Conservation (phyloP, 495 filamentous ascomycete genomes). For the Tuber umbilicatum region DNA sequence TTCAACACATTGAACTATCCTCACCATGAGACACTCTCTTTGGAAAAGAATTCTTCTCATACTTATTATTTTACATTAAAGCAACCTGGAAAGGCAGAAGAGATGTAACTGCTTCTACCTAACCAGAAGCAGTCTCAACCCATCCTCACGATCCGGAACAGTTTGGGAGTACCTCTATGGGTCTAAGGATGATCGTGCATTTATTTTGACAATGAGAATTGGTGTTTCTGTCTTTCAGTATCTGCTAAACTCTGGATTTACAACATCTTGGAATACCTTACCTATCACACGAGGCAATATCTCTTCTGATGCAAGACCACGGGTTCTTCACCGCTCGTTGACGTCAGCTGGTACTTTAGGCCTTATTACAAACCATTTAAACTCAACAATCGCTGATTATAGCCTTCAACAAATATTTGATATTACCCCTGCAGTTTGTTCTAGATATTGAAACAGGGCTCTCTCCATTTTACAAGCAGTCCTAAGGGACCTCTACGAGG, state of each 20-base stretch:
- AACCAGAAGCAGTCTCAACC: too few species aligned
- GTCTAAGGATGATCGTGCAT: not conserved
- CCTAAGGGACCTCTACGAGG: not conserved
- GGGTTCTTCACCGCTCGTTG: not conserved
- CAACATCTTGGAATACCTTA: not conserved
- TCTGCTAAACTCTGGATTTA: not conserved
- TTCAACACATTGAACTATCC: too few species aligned
- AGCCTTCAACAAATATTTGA: not conserved
- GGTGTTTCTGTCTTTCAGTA: not conserved
- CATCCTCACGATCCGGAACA: too few species aligned
- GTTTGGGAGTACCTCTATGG: not conserved
- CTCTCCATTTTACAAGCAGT: not conserved
- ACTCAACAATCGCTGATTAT: not conserved
- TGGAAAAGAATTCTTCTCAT: too few species aligned
- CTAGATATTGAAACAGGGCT: not conserved
- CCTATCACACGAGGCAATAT: not conserved
- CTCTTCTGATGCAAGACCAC: not conserved
- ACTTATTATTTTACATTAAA: too few species aligned
- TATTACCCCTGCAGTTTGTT: not conserved
- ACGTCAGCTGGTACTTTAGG: not conserved
- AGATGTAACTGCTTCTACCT: too few species aligned
- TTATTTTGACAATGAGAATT: not conserved
- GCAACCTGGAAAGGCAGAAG: too few species aligned
- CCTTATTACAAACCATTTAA: not conserved
- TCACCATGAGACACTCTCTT: too few species aligned